Evolutionary conservation across 164 flowering plant genomes (phyloP), one percentile per base, ranked within the genome.

Genomic region (Paratinospora sagittata): DNA sequence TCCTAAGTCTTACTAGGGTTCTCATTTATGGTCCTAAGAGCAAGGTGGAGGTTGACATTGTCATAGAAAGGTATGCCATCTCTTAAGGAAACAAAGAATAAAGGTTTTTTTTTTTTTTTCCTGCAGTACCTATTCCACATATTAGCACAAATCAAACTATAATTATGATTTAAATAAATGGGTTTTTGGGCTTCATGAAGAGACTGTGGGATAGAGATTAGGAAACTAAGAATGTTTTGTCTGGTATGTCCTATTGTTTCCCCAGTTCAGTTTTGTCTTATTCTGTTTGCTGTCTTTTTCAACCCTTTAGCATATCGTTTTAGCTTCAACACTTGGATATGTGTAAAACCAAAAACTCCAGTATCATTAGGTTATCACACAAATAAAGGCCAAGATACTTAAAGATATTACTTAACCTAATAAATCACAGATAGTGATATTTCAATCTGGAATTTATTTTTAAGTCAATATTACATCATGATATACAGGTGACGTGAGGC

Each of bases 1-100:
- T 94, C 74, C 79, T 94, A 58, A 91, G 87, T 82, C 89, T 94
- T 68, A 88, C 89, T 21, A 89, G 98, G 84, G 97, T 94, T 76
- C 92, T 94, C 64, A 72, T 83, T 66, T 76, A 85, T 75, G 98
- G 98, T 70, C 97, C 98, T 27, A 82, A 87, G 72, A 90, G 98
- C 83, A 94, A 94, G 84, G 84, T 83, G 55, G 90, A 87, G 75
- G 98, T 88, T 64, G 97, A 94, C 77, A 30, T 61, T 57, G 72
- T 94, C 64, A 85, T 91, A 64, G 92, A 91, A 71, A 89, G 94
- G 98, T 91, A 85, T 63, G 75, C 26, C 62, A 47, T 65, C 30
- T 72, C 57, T 73, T 66, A 63, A 26, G 52, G 63, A 57, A 72
- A 65, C 37, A 72, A 72, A 55, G n/a, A n/a, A n/a, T n/a, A n/a